Evolutionary conservation across 2,329 filamentous ascomycete species (phyloP).

Genomic region (Didymellaceae sp.): DNA sequence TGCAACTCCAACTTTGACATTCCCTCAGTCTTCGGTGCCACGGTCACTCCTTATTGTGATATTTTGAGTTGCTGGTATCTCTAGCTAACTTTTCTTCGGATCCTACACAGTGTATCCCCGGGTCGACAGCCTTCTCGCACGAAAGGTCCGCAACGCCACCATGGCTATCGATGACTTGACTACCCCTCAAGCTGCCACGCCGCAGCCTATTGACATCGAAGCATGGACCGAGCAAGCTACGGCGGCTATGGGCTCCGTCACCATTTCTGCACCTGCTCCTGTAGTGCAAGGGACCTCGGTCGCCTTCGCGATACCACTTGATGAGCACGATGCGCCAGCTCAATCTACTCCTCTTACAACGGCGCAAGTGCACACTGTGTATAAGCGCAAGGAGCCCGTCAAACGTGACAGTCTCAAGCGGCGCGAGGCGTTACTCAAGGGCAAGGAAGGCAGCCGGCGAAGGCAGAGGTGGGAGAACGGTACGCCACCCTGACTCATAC

Average conservation of each 20-base stretch:
- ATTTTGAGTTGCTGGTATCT: background rate
- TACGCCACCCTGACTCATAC: conserved; percentile 46
- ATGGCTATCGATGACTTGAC: conserved; percentile 45
- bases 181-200: conserved; percentile 28
- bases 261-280: conserved; percentile 45
- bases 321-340: conserved; percentile 57
- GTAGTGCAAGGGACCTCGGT: conserved; percentile 61
- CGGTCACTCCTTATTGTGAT: conserved; percentile 1
- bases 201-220: conserved; percentile 51
- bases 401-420: conserved; percentile 68
- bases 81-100: background rate
- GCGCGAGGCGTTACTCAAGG: conserved; percentile 80
- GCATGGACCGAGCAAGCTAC: conserved; percentile 58
- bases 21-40: conserved; percentile 9
- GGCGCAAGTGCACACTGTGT: conserved; percentile 54
- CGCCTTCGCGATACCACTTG: conserved; percentile 77
- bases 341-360: conserved; percentile 41
- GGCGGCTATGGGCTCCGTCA: conserved; percentile 50
- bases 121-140: conserved; percentile 4
- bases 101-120: background rate
- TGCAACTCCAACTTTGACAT: conserved; percentile 23
- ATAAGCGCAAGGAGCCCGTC: conserved; percentile 61
- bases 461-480: conserved; percentile 95
- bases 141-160: conserved; percentile 23
- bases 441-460: conserved; percentile 87